These are phyloP conservation scores for Scutellaria barbata DNA, from an alignment of 257 asterid species.

Conservation along the genomic window DNA sequence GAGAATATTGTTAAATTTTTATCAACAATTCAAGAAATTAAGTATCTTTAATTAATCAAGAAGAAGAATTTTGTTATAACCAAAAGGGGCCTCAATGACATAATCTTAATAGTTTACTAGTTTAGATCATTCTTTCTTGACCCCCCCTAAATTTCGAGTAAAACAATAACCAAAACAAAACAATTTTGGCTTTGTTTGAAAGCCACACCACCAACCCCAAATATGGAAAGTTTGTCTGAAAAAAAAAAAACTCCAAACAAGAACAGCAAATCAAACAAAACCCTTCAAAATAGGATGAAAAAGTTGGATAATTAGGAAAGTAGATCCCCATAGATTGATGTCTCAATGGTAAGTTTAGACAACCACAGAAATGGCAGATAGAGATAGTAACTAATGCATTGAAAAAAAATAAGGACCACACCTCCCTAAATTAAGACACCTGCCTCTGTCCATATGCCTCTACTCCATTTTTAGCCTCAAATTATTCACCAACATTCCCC, in stretches of 20 bases:
- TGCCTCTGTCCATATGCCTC: constrained; percentile 43
- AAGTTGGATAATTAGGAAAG: constrained; percentile 7
- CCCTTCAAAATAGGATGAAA: not conserved
- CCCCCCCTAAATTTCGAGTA: not conserved
- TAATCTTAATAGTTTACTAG: too few relatives aligned
- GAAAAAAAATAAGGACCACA: constrained; percentile 62
- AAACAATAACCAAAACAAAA: not conserved
- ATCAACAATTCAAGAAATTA: too few relatives aligned
- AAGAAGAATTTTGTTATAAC: too few relatives aligned
- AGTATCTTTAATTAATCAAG: too few relatives aligned
- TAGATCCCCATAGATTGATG: constrained; percentile 31
- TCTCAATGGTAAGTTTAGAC: constrained; percentile 40
- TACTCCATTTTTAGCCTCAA: constrained; percentile 53
- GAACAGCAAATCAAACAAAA: not conserved
- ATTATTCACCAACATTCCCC: constrained; percentile 49
- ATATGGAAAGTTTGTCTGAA: not conserved
- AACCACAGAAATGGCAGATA: constrained; percentile 48
- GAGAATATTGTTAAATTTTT: too few relatives aligned
- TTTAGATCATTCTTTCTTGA: not conserved
- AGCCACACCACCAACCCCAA: not conserved
- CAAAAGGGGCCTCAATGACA: too few relatives aligned
- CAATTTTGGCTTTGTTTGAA: not conserved
- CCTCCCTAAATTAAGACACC: constrained; percentile 49
- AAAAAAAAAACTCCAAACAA: not conserved
- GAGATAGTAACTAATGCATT: constrained; percentile 46